Evolutionary conservation across 2,329 filamentous ascomycete species (phyloP).

Genomic region (Chalaropsis thielavioides): DNA sequence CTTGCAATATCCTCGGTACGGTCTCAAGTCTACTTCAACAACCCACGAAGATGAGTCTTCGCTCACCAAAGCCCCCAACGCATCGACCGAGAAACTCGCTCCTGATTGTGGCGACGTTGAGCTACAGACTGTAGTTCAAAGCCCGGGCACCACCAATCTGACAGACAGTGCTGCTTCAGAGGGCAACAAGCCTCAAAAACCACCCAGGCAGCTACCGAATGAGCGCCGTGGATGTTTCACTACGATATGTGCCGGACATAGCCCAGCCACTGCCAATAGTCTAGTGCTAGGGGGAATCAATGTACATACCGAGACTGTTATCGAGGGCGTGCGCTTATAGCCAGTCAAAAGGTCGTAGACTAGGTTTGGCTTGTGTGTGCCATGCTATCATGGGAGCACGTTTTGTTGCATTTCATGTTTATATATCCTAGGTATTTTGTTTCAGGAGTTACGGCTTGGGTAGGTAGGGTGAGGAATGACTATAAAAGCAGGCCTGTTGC

Average conservation of each 20-base stretch:
- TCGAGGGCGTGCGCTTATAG: neutral
- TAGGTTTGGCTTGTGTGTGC: neutral
- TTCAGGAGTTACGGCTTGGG: neutral
- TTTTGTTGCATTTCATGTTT: neutral
- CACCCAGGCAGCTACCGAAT: neutral
- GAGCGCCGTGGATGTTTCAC: neutral
- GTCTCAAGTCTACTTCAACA: neutral
- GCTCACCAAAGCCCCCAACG: constrained; percentile 3
- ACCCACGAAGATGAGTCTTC: neutral
- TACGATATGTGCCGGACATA: neutral
- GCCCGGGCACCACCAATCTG: no score
- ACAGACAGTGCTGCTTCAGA: neutral
- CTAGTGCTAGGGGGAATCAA: constrained; percentile 13
- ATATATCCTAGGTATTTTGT: neutral
- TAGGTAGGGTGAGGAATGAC: neutral
- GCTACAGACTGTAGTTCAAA: neutral
- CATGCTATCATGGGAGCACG: neutral
- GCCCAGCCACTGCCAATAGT: neutral
- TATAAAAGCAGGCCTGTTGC: neutral
- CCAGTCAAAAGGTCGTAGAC: no score
- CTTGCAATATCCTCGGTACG: constrained; percentile 10
- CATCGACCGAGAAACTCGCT: constrained; percentile 9
- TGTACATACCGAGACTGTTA: constrained; percentile 11
- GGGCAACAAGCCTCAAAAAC: neutral
- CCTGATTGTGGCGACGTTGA: constrained; percentile 8